Base-by-base conservation (phyloP, 495 filamentous ascomycete species). In the Xylona heveae region DNA sequence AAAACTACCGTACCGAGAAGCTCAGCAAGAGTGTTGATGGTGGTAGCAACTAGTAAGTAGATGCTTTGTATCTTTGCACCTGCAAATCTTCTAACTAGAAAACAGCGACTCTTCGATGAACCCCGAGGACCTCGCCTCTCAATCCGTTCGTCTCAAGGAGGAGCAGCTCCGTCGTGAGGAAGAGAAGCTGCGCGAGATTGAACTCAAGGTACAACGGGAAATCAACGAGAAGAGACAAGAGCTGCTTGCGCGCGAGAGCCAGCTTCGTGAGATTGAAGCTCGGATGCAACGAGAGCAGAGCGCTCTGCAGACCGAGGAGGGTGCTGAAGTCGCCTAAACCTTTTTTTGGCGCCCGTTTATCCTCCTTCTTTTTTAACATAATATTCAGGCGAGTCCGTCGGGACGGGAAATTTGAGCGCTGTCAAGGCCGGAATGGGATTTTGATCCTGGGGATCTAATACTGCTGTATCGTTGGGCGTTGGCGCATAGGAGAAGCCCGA, bases 1-100 rank as follows among this genome's bases (percentile, higher is more conserved):
- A 97, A 52, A 97, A 97, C 61, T 97, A 97, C 67, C 80, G 88
- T 78, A 97, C 88, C 46, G 90, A 97, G 76, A 94, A 94, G 60
- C 74, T 97, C 40, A 90, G 79, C 66, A 97, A 95, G 78, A 92
- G 83, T 52, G 85, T 94, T 34, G 84, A 93, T 47, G 83, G 83
- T 53, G 78, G 76, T 51, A 68, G 70, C 55, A 62, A 68, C 63
- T 66, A 69, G 85, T 94, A 78, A 41, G 82, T 78, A 30, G 24
- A 33, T 36, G 30, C 21, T 24, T 17, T 18, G 18, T 28, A 24
- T 37, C 31, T 21, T 27, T n/a, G 18, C 28, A 19, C 28, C 34
- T 13, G 9, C 23, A 13, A 25, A 15, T 6, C 28, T 16, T 21
- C 14, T 12, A 32, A 30, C 24, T 10, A 12, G 7, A 21, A 24